Evolutionary conservation across 257 asterid genomes (phyloP), one percentile per base, ranked within the genome.

Genomic region (Solanum stenotomum): DNA sequence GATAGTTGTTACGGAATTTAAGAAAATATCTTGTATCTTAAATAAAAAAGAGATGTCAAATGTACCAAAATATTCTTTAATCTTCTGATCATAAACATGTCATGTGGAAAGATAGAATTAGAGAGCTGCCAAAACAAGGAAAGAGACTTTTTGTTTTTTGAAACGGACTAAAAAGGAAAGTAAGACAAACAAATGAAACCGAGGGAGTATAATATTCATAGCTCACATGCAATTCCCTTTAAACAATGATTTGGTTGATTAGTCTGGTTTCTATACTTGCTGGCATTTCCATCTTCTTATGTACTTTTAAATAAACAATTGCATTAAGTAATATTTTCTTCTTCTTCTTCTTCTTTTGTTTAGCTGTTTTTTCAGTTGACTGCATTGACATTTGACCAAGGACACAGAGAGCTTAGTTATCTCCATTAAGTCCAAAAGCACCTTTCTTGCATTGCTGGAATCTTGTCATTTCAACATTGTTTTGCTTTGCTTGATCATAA

Each of bases 181-280:
- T 10, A 25, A n/a, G 16, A 65, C 15, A n/a, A 65, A 65, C 33
- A 10, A 65, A 65, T 65, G 7, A 65, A 65, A 65, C 33, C 8
- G 71, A 10, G 33, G 8, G 71, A n/a, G 33, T 65, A 94, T 92
- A 93, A 89, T 85, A 81, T 46, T 81, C 85, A 16, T 90, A 75
- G 46, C 88, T 93, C 98, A 95, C 99, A 96, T 96, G 99, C 93
- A 90, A 71, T 44, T 78, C 88, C 90, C 88, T 89, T 90, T 61
- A 87, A 91, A 87, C 90, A 86, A 83, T 74, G 90, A 87, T 78
- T 89, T 93, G 72, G 85, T 91, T 89, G 87, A 84, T 86, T 76
- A 88, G 63, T 88, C 90, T 74, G 87, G 90, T 90, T 87, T 27
- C 84, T n/a, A 42, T 42, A 27, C 35, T 46, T 90, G 90, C 90